phyloP scores from a whole-genome alignment of 148 eudicot genomes.

The Rhododendron mucronatum region DNA sequence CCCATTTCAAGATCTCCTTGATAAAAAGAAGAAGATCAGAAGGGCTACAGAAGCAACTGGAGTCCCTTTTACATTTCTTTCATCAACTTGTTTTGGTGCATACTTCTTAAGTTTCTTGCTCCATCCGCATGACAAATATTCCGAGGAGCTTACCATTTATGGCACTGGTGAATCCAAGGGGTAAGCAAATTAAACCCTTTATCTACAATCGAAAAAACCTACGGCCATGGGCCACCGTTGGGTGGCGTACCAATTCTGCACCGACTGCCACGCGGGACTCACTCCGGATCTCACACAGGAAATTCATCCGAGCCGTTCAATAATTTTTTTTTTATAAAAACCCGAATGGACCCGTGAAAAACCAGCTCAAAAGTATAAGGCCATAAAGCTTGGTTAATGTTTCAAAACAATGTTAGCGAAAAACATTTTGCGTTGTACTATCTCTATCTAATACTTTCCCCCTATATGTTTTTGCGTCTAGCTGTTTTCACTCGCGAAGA shows the following conservation, averaged over 20 bases:
- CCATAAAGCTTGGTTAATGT: too few species aligned
- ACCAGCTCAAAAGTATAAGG: too few species aligned
- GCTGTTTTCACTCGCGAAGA: background rate
- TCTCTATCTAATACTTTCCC: background rate
- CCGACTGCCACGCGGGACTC: too few species aligned
- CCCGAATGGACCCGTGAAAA: too few species aligned
- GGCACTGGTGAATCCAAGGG: constrained; percentile 16
- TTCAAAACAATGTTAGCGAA: too few species aligned
- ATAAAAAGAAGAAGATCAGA: constrained; percentile 16
- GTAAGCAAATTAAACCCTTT: background rate
- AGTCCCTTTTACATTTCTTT: constrained; percentile 8
- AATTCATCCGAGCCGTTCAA: too few species aligned
- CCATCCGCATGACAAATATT: background rate
- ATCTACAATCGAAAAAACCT: too few species aligned
- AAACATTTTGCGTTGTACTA: background rate
- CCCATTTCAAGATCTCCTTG: constrained; percentile 11
- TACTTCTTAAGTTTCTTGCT: constrained; percentile 9
- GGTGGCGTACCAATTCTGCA: too few species aligned
- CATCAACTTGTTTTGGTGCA: constrained; percentile 6
- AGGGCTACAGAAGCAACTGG: constrained; percentile 11
- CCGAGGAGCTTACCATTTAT: constrained; percentile 9
- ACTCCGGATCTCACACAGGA: too few species aligned
- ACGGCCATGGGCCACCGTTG: too few species aligned
- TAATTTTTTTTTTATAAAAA: too few species aligned
- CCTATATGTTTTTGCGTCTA: background rate